A percentile compares a stretch with the other conserved stretches of the same genome.
Evolutionary conservation across 2,329 filamentous ascomycete species (phyloP).

Genomic region (Curvularia verruculosa): DNA sequence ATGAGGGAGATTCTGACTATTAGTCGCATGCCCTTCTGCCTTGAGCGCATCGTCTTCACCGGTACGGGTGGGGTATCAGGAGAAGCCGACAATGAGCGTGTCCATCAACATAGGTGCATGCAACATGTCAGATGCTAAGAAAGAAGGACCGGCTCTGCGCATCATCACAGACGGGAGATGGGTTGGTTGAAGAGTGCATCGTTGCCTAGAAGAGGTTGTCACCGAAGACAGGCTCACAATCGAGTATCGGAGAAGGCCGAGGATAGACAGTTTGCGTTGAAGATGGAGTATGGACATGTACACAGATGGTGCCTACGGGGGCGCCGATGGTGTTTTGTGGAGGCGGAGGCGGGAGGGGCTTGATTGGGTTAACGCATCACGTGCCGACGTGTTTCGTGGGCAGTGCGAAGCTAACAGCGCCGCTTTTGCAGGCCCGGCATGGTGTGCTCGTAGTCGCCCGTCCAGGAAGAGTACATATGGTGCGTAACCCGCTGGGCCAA

Average conservation of each 20-base stretch:
- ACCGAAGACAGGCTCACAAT: neutral
- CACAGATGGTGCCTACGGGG: neutral
- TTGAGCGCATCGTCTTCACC: conserved; percentile 37
- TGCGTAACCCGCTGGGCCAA: too few relatives aligned
- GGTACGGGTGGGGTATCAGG: conserved; percentile 39
- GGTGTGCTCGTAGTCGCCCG: neutral
- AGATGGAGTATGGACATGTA: neutral
- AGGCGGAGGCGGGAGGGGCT: neutral
- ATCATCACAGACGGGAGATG: conserved; percentile 19
- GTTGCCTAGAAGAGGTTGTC: conserved; percentile 38
- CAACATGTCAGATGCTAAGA: conserved; percentile 33
- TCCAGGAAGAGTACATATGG: neutral
- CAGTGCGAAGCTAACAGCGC: neutral
- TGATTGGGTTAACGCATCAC: conserved; percentile 16
- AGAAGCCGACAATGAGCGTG: conserved; percentile 14
- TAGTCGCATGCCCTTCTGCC: conserved; percentile 35
- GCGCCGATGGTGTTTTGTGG: conserved; percentile 7
- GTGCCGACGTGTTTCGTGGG: conserved; percentile 15
- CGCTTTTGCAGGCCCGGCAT: neutral
- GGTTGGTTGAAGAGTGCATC: conserved; percentile 10
- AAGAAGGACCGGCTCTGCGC: conserved; percentile 16
- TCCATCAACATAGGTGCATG: conserved; percentile 18
- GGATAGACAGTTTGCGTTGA: conserved; percentile 6
- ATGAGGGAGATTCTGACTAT: conserved; percentile 20
- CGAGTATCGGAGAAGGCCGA: conserved; percentile 5